Conservation (phyloP, 176 grass and related monocot genomes). For the Dactylis glomerata region DNA sequence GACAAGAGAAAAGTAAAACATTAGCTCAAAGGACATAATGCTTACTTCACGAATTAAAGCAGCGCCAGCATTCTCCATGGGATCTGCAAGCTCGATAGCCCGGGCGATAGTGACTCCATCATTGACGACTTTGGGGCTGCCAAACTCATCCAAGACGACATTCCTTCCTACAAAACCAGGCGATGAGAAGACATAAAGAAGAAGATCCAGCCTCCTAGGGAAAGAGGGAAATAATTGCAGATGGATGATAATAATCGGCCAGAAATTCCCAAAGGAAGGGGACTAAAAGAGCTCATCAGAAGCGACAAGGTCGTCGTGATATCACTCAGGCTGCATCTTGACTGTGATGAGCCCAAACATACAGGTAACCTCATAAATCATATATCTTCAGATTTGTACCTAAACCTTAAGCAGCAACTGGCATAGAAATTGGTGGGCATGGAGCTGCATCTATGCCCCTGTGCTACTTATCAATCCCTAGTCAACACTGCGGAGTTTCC, state of each 20-base stretch:
- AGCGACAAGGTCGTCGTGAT: too few species aligned
- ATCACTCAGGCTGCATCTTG: too few species aligned
- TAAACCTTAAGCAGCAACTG: neutral
- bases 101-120: conserved; percentile 91
- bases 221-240: too few species aligned
- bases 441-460: neutral
- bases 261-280: neutral
- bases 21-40: neutral
- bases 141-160: conserved; percentile 91
- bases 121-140: conserved; percentile 84
- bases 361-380: neutral
- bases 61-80: conserved; percentile 90
- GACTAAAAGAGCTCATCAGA: neutral
- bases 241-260: neutral
- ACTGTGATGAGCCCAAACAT: neutral
- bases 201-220: neutral
- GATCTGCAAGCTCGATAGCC: conserved; percentile 87
- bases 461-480: neutral
- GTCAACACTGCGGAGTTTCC: too few species aligned
- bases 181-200: neutral
- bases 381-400: neutral
- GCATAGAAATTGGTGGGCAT: neutral
- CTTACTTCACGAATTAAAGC: conserved; percentile 81
- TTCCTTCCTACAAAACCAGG: conserved; percentile 60
- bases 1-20: neutral